A percentile compares a stretch with the other conserved stretches of the same genome.
Conservation (phyloP, 1,284 basidiomycete genomes). For the Inonotus obliquus region DNA sequence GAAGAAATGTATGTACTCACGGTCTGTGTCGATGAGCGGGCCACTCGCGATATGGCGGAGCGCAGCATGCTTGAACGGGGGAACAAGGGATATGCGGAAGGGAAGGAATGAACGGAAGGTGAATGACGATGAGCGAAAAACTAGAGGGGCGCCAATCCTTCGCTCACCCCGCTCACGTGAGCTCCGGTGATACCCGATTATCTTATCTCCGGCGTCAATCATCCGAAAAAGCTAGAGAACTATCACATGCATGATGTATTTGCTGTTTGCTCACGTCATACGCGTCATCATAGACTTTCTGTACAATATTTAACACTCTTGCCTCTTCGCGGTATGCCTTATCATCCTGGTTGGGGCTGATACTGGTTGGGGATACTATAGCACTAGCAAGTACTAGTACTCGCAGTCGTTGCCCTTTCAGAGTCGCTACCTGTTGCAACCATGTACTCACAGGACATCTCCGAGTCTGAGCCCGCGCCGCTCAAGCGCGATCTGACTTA, state of each 20-base stretch:
- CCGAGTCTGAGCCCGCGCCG: constrained; percentile 35
- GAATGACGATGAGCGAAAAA: constrained; percentile 5
- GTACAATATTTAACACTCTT: too few relatives aligned
- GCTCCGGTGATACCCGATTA: not conserved
- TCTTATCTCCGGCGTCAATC: not conserved
- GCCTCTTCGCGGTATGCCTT: too few relatives aligned
- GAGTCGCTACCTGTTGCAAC: not conserved
- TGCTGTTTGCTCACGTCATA: not conserved
- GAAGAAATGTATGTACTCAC: constrained; percentile 36
- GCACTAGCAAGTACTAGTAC: too few relatives aligned
- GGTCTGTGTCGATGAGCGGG: constrained; percentile 50
- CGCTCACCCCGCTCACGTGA: not conserved
- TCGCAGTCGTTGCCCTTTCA: not conserved
- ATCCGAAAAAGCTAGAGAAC: constrained; percentile 2
- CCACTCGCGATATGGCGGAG: constrained; percentile 52
- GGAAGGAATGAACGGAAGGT: constrained; percentile 24
- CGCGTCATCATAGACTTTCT: not conserved
- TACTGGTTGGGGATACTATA: too few relatives aligned
- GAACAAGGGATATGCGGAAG: constrained; percentile 24
- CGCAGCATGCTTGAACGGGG: constrained; percentile 51
- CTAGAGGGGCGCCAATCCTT: constrained; percentile 8
- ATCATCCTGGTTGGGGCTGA: too few relatives aligned
- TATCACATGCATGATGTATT: not conserved
- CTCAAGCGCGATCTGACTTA: constrained; percentile 44
- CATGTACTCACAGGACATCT: constrained; percentile 31